Percentiles rank a stretch among this genome's conserved stretches.
Evolutionary conservation across 2,329 filamentous ascomycete species (phyloP).

Genomic region (Cercospora zeae-maydis): DNA sequence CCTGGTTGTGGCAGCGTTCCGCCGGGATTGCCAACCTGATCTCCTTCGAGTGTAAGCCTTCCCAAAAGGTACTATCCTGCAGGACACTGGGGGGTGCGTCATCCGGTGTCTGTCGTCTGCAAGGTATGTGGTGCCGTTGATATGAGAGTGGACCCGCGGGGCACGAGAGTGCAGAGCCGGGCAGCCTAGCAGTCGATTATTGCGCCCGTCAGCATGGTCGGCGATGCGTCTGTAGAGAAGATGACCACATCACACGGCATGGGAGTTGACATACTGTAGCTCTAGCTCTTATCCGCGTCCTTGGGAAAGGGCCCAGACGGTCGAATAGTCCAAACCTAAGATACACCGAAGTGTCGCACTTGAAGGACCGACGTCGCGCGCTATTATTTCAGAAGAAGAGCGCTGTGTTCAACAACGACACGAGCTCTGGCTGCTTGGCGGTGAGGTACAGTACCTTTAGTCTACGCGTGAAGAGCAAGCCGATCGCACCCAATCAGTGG

Average conservation of each 20-base stretch:
- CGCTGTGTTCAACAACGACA: background rate
- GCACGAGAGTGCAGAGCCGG: background rate
- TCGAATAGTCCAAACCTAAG: background rate
- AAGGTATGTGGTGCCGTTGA: background rate
- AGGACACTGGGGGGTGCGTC: background rate
- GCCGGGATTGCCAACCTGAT: background rate
- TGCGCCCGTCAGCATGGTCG: background rate
- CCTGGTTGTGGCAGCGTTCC: background rate
- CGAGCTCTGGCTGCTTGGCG: background rate
- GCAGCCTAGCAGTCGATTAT: background rate
- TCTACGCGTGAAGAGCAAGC: background rate
- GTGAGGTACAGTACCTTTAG: no score
- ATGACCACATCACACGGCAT: background rate
- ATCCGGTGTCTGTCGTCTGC: background rate
- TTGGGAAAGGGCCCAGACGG: background rate
- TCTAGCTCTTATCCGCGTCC: background rate
- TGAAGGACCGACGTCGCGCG: constrained; percentile 1
- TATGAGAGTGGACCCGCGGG: background rate
- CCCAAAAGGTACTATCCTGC: background rate
- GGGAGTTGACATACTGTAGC: background rate
- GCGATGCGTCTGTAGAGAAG: background rate
- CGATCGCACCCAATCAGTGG: background rate
- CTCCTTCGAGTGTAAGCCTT: background rate
- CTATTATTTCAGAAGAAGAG: background rate
- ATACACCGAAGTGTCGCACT: background rate